A percentile compares a stretch with the other conserved stretches of the same genome.
Evolutionary conservation across 2,329 filamentous ascomycete genomes (phyloP).

Genomic region (Colletotrichum orbiculare): DNA sequence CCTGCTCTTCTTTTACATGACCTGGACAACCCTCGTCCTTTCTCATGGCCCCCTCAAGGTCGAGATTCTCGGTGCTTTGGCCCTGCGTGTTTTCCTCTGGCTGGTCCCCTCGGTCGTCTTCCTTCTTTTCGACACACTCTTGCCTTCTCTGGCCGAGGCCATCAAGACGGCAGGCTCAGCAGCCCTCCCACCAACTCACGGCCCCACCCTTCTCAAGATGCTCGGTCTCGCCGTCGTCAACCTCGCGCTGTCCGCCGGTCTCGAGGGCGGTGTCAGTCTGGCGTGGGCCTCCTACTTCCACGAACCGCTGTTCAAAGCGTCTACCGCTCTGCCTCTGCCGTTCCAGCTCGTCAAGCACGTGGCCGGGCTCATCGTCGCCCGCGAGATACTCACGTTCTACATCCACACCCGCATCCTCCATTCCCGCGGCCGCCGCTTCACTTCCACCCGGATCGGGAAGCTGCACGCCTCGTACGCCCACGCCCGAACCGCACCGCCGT

Average conservation of each 20-base stretch:
- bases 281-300: conserved; percentile 48
- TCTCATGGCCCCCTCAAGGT: conserved; percentile 80
- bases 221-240: conserved; percentile 58
- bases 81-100: conserved; percentile 76
- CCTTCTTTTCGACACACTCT: conserved; percentile 75
- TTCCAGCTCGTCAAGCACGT: conserved; percentile 65
- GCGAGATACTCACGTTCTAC: conserved; percentile 75
- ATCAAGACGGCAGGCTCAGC: conserved; percentile 74
- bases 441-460: conserved; percentile 48
- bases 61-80: conserved; percentile 77
- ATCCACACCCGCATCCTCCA: conserved; percentile 81
- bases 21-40: conserved; percentile 85
- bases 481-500: conserved; percentile 64
- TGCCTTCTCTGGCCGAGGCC: conserved; percentile 75
- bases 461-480: conserved; percentile 62
- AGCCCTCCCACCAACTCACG: conserved; percentile 57
- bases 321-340: conserved; percentile 61
- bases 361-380: conserved; percentile 53
- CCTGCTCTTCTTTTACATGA: conserved; percentile 89
- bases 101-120: conserved; percentile 78
- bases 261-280: conserved; percentile 56
- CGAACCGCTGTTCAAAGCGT: conserved; percentile 58
- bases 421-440: conserved; percentile 40
- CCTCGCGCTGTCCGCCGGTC: conserved; percentile 53
- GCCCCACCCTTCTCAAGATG: conserved; percentile 47